Evolutionary conservation across 495 filamentous ascomycete species (phyloP), one percentile per base, ranked within the genome.

Genomic region (Aspergillus indologenus): DNA sequence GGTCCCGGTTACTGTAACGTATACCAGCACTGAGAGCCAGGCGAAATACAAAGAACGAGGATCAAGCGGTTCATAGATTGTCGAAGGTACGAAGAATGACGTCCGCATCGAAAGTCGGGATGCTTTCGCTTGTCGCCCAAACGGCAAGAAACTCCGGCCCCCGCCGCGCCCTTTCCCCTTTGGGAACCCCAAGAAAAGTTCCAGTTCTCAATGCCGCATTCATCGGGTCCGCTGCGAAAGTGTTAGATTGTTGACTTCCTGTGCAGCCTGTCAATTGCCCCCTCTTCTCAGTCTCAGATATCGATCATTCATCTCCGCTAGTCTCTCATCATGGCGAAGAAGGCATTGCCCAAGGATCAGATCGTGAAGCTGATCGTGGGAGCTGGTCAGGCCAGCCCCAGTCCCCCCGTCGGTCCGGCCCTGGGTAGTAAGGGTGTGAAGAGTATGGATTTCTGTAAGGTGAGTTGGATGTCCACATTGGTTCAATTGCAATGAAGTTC

Each of bases 381-480:
- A 60, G 94, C 94, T 43, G 95, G 94, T n/a, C 91, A 98, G 71
- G 94, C 94, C 49, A 89, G 87, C 60, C 94, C 94, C 29, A 92
- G 91, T 77, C 95, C 94, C n/a, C 94, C 94, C 3, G 91, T 99
- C 67, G 95, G 95, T 77, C 95, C 95, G 26, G 95, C 94, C 46
- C 81, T 99, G 61, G 94, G 94, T 72, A 92, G 89, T 73, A 98
- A 96, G 81, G 94, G 94, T 79, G 90, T 99, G 44, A 99, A 99
- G 81, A 92, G 89, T 59, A 99, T 99, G 89, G 95, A 99, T 75
- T 98, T 98, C 72, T 98, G 94, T 83, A 98, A 98, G 84, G 94
- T 97, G 68, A 63, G 78, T 31, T 17, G 5, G 0, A 17, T 18
- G 19, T 51, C 23, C 9, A 26, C 23, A 22, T 14, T 21, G 11